Evolutionary conservation across 148 eudicot genomes (phyloP), one percentile per base, ranked within the genome.

Genomic region (Amaranthus cruentus): DNA sequence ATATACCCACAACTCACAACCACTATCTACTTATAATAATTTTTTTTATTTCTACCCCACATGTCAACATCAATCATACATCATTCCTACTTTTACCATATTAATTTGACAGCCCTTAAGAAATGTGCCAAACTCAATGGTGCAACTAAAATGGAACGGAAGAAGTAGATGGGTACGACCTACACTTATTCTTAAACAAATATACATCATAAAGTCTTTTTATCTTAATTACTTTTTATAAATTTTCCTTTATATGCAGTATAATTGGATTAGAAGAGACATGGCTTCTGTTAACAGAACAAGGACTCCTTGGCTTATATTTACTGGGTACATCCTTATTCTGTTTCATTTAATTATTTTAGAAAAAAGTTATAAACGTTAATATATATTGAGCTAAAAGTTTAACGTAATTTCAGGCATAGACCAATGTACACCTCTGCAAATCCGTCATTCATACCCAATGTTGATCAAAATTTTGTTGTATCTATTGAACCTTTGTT

Each of bases 301-400:
- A 47, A 85, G 78, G 81, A 93, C 98, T 56, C 98, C 96, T 52
- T 93, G 98, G 98, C 50, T 93, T 55, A 79, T 92, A 51, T 92
- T 92, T 72, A 72, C 81, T 18, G 98, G 96, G 96, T 92, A 83
- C 70, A 78, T 50, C 56, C 12, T 47, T 3, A 3, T 55, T 50
- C 15, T 21, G n/a, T 15, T 5, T 12, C 78, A 60, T 28, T 4
- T 58, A 18, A 6, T 11, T 28, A 21, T 68, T 4, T 48, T 54
- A 54, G 14, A 4, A 5, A 73, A 58, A 58, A 4, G 4, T 5
- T 47, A 28, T 28, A 28, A 28, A 28, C 0, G 38, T 28, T 28
- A 28, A 28, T 28, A 28, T 28, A 28, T 28, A 28, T 0, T 28
- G 38, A 28, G 1, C 38, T 28, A 38, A 12, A 54, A 15, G 13